Percentiles rank a stretch among this genome's conserved stretches.
phyloP scores from a whole-genome alignment of 768 basidiomycete genomes.

The Hydnomerulius pinastri region DNA sequence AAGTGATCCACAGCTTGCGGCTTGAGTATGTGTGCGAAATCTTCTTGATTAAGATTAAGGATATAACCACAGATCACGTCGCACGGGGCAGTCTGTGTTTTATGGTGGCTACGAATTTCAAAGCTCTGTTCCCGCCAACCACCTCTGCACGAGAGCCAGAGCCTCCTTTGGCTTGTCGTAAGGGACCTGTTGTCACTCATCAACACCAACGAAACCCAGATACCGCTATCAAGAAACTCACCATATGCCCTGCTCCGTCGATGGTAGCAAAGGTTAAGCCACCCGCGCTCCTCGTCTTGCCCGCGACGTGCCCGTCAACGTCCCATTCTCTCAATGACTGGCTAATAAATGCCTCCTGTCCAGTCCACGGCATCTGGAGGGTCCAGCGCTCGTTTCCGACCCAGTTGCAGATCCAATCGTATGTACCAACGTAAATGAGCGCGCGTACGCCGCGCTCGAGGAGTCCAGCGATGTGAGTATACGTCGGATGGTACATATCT shows the following conservation, averaged over 20 bases:
- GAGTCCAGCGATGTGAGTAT: constrained; percentile 46
- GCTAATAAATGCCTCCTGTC: constrained; percentile 49
- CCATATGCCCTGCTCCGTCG: constrained; percentile 77
- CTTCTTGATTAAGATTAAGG: too few species aligned
- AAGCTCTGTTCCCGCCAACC: constrained; percentile 39
- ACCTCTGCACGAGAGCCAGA: constrained; percentile 49
- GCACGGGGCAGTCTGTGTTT: too few species aligned
- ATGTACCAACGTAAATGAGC: constrained; percentile 73
- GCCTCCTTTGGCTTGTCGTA: constrained; percentile 63
- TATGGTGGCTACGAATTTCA: too few species aligned
- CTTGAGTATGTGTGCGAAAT: too few species aligned
- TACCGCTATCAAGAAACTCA: constrained; percentile 26
- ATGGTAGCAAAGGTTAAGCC: constrained; percentile 71
- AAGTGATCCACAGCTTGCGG: too few species aligned
- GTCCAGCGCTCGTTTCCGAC: constrained; percentile 79
- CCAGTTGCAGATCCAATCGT: constrained; percentile 83
- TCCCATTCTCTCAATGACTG: constrained; percentile 61
- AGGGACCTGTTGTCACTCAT: constrained; percentile 44
- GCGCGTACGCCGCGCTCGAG: constrained; percentile 77
- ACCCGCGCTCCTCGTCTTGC: constrained; percentile 55
- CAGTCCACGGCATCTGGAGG: constrained; percentile 72
- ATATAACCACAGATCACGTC: too few species aligned
- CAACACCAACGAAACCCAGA: constrained; percentile 1
- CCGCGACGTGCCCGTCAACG: constrained; percentile 48
- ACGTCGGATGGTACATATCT: constrained; percentile 39